Conservation (phyloP, 257 asterid genomes). For the Parsonsia alboflavescens region DNA sequence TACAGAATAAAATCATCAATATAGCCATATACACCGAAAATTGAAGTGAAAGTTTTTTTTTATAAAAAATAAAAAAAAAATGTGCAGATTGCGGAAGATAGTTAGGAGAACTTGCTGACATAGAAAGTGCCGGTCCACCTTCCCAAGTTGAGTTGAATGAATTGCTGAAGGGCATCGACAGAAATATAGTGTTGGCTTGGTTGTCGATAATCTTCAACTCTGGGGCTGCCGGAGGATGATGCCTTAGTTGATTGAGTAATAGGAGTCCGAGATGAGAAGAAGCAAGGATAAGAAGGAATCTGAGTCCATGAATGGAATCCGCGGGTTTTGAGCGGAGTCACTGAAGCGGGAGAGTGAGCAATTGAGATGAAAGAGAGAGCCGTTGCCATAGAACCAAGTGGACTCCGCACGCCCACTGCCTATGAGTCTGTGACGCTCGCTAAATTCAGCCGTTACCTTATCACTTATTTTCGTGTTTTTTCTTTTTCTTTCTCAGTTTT, state of each 20-base stretch:
- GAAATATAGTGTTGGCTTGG: constrained; percentile 34
- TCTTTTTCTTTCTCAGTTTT: background rate
- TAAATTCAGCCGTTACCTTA: background rate
- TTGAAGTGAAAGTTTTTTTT: too few relatives aligned
- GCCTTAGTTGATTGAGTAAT: constrained; percentile 22
- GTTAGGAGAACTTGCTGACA: constrained; percentile 27
- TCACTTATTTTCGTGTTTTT: background rate
- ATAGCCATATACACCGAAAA: background rate
- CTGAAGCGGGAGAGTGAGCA: constrained; percentile 23
- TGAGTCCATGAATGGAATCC: constrained; percentile 19
- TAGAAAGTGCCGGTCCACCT: constrained; percentile 81
- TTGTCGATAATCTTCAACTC: constrained; percentile 33
- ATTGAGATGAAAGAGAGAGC: constrained; percentile 36
- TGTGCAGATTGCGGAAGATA: background rate
- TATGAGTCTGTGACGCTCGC: background rate
- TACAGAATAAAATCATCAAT: background rate
- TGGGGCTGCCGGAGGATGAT: constrained; percentile 29
- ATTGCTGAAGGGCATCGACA: constrained; percentile 56
- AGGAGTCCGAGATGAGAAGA: constrained; percentile 30
- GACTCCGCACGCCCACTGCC: too few relatives aligned
- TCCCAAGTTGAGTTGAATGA: constrained; percentile 73
- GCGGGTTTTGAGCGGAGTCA: constrained; percentile 17
- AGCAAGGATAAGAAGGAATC: constrained; percentile 17
- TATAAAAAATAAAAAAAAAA: constrained; percentile 4
- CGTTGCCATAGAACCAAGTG: constrained; percentile 57